Evolutionary conservation across 2,329 filamentous ascomycete species (phyloP).

Genomic region (Fusarium tupiense): DNA sequence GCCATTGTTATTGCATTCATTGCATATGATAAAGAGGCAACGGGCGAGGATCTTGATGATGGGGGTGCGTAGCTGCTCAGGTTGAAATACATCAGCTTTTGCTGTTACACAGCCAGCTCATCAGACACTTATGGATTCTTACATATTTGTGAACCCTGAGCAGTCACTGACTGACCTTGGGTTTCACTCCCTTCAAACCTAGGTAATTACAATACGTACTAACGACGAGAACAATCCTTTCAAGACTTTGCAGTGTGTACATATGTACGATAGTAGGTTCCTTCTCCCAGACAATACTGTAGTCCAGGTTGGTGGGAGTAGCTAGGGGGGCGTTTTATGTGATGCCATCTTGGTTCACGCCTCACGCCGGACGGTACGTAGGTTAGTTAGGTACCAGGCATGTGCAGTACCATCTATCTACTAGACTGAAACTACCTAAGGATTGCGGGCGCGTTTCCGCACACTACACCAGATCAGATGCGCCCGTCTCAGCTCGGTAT

Average conservation of each 20-base stretch:
- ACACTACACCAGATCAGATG: constrained; percentile 21
- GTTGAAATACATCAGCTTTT: constrained; percentile 27
- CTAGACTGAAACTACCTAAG: not conserved
- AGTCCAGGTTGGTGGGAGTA: not conserved
- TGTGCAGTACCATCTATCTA: not conserved
- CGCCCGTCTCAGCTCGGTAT: constrained; percentile 5
- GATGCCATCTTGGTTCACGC: not conserved
- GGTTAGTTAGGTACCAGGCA: too few relatives aligned
- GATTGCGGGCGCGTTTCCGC: constrained; percentile 7
- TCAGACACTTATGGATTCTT: constrained; percentile 31
- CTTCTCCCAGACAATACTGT: not conserved
- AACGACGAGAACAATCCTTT: constrained; percentile 4
- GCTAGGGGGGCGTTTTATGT: not conserved
- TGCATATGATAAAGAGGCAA: constrained; percentile 7
- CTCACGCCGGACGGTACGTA: not conserved
- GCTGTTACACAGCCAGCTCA: constrained; percentile 43
- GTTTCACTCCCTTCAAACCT: not conserved
- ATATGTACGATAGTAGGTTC: not conserved
- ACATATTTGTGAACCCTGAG: constrained; percentile 13
- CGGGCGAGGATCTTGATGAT: constrained; percentile 4
- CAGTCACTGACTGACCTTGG: constrained; percentile 1
- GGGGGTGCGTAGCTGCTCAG: not conserved
- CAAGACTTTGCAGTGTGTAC: constrained; percentile 1
- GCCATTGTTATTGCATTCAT: not conserved
- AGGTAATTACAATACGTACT: not conserved